A percentile compares a stretch with the other conserved stretches of the same genome.
phyloP scores from a whole-genome alignment of 73 alveolate genomes.

The Paramecium pentaurelia region DNA sequence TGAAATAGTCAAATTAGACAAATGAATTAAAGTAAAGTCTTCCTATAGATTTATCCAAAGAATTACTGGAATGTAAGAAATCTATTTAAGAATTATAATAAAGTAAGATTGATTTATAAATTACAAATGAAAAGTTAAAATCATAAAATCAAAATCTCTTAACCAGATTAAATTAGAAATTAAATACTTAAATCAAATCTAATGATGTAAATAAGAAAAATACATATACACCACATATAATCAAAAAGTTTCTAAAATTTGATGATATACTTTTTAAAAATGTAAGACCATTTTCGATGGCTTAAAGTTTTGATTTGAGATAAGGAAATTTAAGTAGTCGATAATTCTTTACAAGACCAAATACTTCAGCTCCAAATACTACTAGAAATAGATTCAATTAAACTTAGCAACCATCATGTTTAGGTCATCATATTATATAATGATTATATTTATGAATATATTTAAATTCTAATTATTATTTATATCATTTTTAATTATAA shows the following conservation, averaged over 20 bases:
- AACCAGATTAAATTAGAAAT: background rate
- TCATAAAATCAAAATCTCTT: background rate
- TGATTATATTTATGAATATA: background rate
- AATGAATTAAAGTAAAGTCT: background rate
- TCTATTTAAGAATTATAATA: background rate
- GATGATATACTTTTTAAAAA: background rate
- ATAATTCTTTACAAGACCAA: background rate
- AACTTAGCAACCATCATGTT: background rate
- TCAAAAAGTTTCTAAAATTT: background rate
- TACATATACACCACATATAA: background rate
- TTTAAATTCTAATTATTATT: too few species aligned
- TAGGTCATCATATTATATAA: background rate
- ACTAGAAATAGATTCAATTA: background rate
- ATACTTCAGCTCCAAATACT: background rate
- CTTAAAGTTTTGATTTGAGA: background rate
- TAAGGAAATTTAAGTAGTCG: background rate
- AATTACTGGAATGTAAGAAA: background rate
- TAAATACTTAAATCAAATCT: background rate
- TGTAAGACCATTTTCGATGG: background rate
- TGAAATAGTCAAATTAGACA: background rate
- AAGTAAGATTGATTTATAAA: background rate
- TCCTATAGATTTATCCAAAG: background rate
- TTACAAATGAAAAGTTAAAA: background rate
- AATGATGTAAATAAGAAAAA: background rate
- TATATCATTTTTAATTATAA: too few species aligned